These are phyloP conservation scores for Cucurbitaria berberidis DNA, from an alignment of 2,329 filamentous ascomycete genomes.

Conservation along the genomic window DNA sequence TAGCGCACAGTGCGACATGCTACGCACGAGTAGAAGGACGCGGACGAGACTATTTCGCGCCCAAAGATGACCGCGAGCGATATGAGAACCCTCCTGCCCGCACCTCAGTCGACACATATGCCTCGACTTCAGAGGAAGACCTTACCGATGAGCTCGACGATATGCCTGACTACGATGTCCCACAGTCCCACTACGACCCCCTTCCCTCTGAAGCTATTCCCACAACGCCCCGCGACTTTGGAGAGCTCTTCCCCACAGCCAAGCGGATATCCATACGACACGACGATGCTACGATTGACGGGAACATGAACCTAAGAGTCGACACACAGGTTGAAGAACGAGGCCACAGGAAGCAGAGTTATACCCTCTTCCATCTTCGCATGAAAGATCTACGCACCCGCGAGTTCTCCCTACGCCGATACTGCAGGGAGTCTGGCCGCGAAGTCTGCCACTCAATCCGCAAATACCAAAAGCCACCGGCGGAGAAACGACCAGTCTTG, in stretches of 20 bases:
- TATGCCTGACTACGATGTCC: slow-evolving; percentile 61
- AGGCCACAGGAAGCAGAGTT: slow-evolving; percentile 65
- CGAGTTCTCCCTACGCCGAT: slow-evolving; percentile 88
- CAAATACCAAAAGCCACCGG: slow-evolving; percentile 65
- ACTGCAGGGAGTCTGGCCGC: slow-evolving; percentile 89
- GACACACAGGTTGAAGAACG: slow-evolving; percentile 73
- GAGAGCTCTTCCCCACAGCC: slow-evolving; percentile 82
- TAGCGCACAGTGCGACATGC: slow-evolving; percentile 41
- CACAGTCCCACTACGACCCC: slow-evolving; percentile 66
- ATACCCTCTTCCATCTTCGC: slow-evolving; percentile 88
- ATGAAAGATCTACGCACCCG: slow-evolving; percentile 90
- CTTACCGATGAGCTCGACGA: slow-evolving; percentile 54
- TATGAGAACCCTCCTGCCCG: slow-evolving; percentile 42
- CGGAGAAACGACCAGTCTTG: slow-evolving; percentile 58
- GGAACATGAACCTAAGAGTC: slow-evolving; percentile 94
- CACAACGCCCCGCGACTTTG: slow-evolving; percentile 82
- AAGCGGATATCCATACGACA: slow-evolving; percentile 83
- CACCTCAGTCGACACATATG: slow-evolving; percentile 78
- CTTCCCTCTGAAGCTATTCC: slow-evolving; percentile 72
- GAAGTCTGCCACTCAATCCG: slow-evolving; percentile 87
- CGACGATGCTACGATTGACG: slow-evolving; percentile 87
- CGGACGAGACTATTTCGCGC: slow-evolving; percentile 30
- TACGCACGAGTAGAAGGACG: slow-evolving; percentile 37
- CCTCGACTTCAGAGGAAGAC: slow-evolving; percentile 74
- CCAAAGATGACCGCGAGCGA: slow-evolving; percentile 15